phyloP scores from a whole-genome alignment of 306 rosid genomes.

The Spatholobus suberectus region DNA sequence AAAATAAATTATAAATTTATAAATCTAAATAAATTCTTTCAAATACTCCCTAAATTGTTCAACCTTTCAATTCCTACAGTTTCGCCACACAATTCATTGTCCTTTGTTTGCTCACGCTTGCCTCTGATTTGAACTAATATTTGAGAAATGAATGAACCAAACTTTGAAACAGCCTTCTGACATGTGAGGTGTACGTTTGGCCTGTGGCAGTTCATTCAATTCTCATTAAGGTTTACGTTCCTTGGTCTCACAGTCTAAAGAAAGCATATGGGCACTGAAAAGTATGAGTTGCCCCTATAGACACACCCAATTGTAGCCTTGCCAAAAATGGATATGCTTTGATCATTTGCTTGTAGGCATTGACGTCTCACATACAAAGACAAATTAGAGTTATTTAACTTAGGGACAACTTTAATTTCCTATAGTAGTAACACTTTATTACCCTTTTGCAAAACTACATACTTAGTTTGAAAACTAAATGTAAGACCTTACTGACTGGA shows the following conservation, averaged over 20 bases:
- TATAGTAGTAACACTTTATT: constrained; percentile 18
- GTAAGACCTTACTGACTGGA: not conserved
- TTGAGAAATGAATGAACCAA: constrained; percentile 53
- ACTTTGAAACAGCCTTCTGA: constrained; percentile 41
- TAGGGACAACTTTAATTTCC: constrained; percentile 30
- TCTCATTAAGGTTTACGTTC: constrained; percentile 44
- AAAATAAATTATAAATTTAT: too few relatives aligned
- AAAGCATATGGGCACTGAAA: constrained; percentile 48
- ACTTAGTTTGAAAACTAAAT: constrained; percentile 29
- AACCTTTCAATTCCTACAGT: constrained; percentile 37
- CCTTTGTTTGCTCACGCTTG: constrained; percentile 39
- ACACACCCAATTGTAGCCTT: constrained; percentile 37
- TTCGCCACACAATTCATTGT: constrained; percentile 30
- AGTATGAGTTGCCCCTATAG: constrained; percentile 35
- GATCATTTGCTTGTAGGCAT: constrained; percentile 32
- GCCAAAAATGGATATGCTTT: constrained; percentile 27
- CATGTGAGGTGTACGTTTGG: constrained; percentile 64
- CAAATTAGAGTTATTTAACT: constrained; percentile 30
- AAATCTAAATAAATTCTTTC: too few relatives aligned
- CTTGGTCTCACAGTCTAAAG: constrained; percentile 42
- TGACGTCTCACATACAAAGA: constrained; percentile 31
- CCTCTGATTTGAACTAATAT: constrained; percentile 46
- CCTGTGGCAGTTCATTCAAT: constrained; percentile 48
- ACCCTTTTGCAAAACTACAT: not conserved
- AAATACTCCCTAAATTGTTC: not conserved